phyloP scores from a whole-genome alignment of 2,329 filamentous ascomycete genomes.

The Fusarium sp. region DNA sequence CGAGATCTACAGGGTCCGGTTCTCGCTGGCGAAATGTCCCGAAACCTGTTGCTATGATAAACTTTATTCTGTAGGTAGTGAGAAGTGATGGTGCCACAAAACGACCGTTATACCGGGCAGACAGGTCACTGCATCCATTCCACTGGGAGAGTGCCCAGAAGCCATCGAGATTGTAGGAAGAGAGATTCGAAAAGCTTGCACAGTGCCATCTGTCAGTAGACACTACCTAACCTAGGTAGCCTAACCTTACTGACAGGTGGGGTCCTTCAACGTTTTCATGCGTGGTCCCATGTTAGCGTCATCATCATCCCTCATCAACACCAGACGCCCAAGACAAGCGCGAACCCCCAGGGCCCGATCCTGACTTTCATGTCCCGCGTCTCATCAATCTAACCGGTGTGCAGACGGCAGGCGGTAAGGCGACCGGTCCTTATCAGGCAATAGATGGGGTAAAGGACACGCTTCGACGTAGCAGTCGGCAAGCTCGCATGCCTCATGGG shows the following conservation, averaged over 20 bases:
- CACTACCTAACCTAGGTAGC: background rate
- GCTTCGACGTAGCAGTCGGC: conserved; percentile 24
- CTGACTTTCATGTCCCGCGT: conserved; percentile 2
- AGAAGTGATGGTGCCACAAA: conserved; percentile 30
- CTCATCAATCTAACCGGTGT: conserved; percentile 23
- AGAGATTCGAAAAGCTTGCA: conserved; percentile 7
- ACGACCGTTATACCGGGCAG: conserved; percentile 10
- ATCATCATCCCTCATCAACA: conserved; percentile 42
- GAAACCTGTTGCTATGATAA: background rate
- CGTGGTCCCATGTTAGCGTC: conserved; percentile 45
- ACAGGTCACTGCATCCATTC: conserved; percentile 24
- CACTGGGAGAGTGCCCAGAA: conserved; percentile 4
- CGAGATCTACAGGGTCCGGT: conserved; percentile 33
- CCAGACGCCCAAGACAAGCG: conserved; percentile 34
- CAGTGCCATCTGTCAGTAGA: conserved; percentile 9
- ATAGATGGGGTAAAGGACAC: conserved; percentile 12
- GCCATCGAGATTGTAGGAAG: conserved; percentile 6
- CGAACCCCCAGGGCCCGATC: conserved; percentile 4
- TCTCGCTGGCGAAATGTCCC: background rate
- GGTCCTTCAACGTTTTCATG: conserved; percentile 26
- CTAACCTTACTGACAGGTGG: conserved; percentile 6
- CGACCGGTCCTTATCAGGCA: conserved; percentile 14
- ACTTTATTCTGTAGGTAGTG: background rate
- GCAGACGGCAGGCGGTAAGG: conserved; percentile 24
- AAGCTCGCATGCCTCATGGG: conserved; percentile 21